These are phyloP conservation scores for Paecilomyces sp. DNA, from an alignment of 2,329 filamentous ascomycete species.

Conservation along the genomic window DNA sequence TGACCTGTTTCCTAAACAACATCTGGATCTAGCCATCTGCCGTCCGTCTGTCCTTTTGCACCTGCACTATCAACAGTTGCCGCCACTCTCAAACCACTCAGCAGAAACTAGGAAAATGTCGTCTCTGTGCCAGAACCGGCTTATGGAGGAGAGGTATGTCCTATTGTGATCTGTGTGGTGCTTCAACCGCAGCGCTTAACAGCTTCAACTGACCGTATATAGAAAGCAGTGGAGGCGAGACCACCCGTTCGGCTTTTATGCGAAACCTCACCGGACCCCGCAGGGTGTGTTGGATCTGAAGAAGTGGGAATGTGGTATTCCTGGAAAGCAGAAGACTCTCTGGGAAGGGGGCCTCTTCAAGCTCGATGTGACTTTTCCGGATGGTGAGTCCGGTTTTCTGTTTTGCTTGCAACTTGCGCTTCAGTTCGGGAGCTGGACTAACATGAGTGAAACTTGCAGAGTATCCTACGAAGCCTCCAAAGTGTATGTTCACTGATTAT, in stretches of 20 bases:
- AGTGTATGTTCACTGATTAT: conserved; percentile 62
- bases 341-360: conserved; percentile 99
- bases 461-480: conserved; percentile 96
- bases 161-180: not conserved
- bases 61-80: not conserved
- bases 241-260: conserved; percentile 96
- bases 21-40: not conserved
- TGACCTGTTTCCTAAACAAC: not conserved
- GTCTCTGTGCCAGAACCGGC: conserved; percentile 69
- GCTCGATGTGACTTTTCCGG: conserved; percentile 83
- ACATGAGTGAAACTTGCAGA: conserved; percentile 48
- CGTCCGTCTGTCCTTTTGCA: not conserved
- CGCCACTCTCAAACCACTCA: not conserved
- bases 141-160: conserved; percentile 78
- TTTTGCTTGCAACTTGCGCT: conserved; percentile 2
- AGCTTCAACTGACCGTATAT: conserved; percentile 10
- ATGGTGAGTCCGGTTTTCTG: conserved; percentile 54
- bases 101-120: conserved; percentile 54
- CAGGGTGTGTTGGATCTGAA: conserved; percentile 85
- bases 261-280: conserved; percentile 72
- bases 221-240: conserved; percentile 97
- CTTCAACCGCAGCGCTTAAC: not conserved
- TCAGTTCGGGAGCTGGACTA: conserved; percentile 2
- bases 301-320: conserved; percentile 93
- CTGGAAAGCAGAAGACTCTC: conserved; percentile 91